phyloP scores from a whole-genome alignment of 179 eudicot genomes.

The Heliamphora pulchella region DNA sequence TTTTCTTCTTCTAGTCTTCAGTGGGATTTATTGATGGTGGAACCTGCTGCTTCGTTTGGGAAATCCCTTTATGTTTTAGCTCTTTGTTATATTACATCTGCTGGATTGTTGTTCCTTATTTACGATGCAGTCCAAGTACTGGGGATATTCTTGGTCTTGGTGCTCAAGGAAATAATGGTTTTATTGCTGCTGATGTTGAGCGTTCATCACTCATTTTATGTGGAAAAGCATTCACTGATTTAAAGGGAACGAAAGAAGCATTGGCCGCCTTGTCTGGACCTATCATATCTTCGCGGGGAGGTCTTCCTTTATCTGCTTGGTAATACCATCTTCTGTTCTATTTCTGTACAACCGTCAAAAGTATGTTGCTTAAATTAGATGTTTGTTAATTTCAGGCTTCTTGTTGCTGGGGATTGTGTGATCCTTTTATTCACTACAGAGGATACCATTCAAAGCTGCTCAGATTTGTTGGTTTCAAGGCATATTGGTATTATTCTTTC shows the following conservation, averaged over 20 bases:
- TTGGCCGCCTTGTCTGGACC: slow-evolving; percentile 22
- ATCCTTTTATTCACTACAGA: slow-evolving; percentile 26
- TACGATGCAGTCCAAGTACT: slow-evolving; percentile 20
- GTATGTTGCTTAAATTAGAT: neutral
- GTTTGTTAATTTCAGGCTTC: slow-evolving; percentile 22
- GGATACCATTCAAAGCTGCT: slow-evolving; percentile 12
- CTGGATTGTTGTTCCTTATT: neutral
- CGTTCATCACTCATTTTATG: slow-evolving; percentile 25
- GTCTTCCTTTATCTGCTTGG: slow-evolving; percentile 25
- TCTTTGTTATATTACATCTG: neutral
- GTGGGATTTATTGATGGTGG: neutral
- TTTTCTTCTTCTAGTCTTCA: neutral
- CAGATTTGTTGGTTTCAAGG: slow-evolving; percentile 19
- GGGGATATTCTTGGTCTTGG: slow-evolving; percentile 26
- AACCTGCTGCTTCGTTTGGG: neutral
- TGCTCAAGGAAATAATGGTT: slow-evolving; percentile 20
- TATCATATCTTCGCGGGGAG: slow-evolving; percentile 24
- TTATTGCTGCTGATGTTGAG: slow-evolving; percentile 26
- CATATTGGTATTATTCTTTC: slow-evolving; percentile 22
- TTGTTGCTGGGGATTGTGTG: slow-evolving; percentile 16
- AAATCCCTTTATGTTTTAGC: neutral
- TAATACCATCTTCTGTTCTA: slow-evolving; percentile 9
- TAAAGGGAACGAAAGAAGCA: slow-evolving; percentile 23
- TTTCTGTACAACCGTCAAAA: neutral
- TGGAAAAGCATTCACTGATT: slow-evolving; percentile 28